Evolutionary conservation across 371 early-diverging fungal species (phyloP).

Genomic region (Saksenaea oblongispora): DNA sequence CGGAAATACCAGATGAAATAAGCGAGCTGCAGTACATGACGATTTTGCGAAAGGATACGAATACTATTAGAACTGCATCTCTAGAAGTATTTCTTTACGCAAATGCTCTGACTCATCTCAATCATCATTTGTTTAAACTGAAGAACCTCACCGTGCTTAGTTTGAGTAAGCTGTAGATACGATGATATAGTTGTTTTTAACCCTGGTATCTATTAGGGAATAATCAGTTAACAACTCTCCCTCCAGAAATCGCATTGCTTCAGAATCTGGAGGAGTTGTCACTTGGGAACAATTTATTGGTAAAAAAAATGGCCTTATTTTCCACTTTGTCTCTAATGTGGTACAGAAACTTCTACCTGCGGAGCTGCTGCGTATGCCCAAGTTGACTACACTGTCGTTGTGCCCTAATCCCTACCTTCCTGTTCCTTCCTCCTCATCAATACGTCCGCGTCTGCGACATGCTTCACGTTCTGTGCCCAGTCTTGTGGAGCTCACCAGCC

Average conservation of each 20-base stretch:
- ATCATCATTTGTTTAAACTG: slow-evolving; percentile 45
- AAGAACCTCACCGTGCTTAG: slow-evolving; percentile 58
- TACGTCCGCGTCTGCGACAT: neutral
- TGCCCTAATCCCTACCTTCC: slow-evolving; percentile 38
- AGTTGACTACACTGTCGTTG: slow-evolving; percentile 28
- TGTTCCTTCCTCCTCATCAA: neutral
- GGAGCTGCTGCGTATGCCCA: slow-evolving; percentile 30
- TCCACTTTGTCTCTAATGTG: neutral
- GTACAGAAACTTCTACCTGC: slow-evolving; percentile 34
- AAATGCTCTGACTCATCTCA: slow-evolving; percentile 41
- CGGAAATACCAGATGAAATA: slow-evolving; percentile 55
- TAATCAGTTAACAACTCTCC: slow-evolving; percentile 46
- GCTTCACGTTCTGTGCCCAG: slow-evolving; percentile 14
- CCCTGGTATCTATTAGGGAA: slow-evolving; percentile 32
- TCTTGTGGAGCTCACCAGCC: slow-evolving; percentile 26
- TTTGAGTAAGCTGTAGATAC: slow-evolving; percentile 37
- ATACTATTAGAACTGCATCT: slow-evolving; percentile 40
- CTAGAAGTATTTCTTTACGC: slow-evolving; percentile 55
- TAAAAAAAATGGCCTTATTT: slow-evolving; percentile 17
- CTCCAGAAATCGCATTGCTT: slow-evolving; percentile 59
- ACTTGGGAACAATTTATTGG: slow-evolving; percentile 58
- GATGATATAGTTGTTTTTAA: neutral
- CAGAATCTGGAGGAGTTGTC: slow-evolving; percentile 59
- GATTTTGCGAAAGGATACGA: slow-evolving; percentile 47
- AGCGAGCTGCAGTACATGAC: slow-evolving; percentile 53